Evolutionary conservation across 2,329 filamentous ascomycete genomes (phyloP), one percentile per base, ranked within the genome.

Genomic region (Exophiala sideris): DNA sequence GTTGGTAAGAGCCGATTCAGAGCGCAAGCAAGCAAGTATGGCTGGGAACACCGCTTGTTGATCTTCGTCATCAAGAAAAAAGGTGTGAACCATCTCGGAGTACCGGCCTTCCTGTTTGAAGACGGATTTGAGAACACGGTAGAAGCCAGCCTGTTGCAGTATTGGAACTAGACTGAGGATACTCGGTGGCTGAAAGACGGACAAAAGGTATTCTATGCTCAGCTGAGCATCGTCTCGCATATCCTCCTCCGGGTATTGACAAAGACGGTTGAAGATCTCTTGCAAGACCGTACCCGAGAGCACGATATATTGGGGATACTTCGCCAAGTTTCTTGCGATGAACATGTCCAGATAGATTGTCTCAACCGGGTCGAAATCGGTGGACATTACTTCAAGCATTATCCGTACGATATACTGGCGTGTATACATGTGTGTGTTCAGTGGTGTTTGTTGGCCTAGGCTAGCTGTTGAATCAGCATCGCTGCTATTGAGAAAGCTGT

Each of bases 311-410:
- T 97, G 92, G 1, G 91, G 91, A 66, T 96, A 99, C 69, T 99
- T 99, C 3, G 95, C 89, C 46, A 99, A 75, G 67, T 96, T 99
- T 52, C 94, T 85, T 14, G 94, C 92, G 67, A 99, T 88, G 67
- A 99, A 99, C 91, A 99, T 99, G 71, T 99, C 91, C 41, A 99
- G 81, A 70, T 96, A 99, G 52, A 99, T 89, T 10, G 88, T 91
- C 66, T 97, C 91, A 57, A 88, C 83, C 0, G 85, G 72, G 0
- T 84, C 81, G 70, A 96, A 97, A 3, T 80, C 76, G 0, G 83
- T 75, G 46, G 85, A 88, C 89, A 99, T 95, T 24, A 96, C 86
- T 68, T 96, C 91, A 9, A 95, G 79, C 54, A 99, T 75, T 52
- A 96, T 95, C 44, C 89, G 92, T 61, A 96, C 81, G 56, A 99